phyloP scores from a whole-genome alignment of 805 yeast species.

The Metschnikowia proteae region DNA sequence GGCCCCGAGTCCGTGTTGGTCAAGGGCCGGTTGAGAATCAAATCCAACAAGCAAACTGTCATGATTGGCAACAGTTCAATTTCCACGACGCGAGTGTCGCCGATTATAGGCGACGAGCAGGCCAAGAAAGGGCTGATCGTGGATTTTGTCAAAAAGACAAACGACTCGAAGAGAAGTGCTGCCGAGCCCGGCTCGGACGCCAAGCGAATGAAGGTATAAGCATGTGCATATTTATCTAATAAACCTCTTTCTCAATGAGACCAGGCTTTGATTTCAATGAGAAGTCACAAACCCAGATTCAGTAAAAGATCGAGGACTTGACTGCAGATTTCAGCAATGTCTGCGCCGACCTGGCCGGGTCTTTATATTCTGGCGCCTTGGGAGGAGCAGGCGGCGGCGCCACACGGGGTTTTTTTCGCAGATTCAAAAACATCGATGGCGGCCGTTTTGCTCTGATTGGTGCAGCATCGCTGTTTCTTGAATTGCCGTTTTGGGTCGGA shows the following conservation, averaged over 20 bases:
- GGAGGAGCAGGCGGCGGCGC: conserved; percentile 10
- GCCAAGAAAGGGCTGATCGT: conserved; percentile 24
- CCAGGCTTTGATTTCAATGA: background rate
- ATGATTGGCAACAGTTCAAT: conserved; percentile 43
- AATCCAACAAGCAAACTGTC: conserved; percentile 75
- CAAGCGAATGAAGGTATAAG: background rate
- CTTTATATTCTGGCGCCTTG: background rate
- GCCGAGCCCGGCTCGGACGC: conserved; percentile 7
- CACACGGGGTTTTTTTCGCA: conserved; percentile 7
- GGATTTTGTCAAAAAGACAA: conserved; percentile 17
- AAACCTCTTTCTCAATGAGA: background rate
- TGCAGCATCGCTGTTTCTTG: background rate
- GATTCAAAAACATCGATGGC: conserved; percentile 14
- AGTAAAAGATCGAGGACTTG: conserved; percentile 28
- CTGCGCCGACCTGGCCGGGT: background rate
- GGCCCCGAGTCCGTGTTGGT: conserved; percentile 62
- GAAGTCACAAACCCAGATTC: background rate
- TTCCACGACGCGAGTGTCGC: conserved; percentile 7
- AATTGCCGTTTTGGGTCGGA: background rate
- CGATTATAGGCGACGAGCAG: conserved; percentile 9
- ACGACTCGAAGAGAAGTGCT: conserved; percentile 21
- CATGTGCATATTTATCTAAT: background rate
- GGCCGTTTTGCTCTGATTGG: conserved; percentile 8
- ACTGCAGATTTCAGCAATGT: conserved; percentile 15
- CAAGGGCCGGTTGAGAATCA: conserved; percentile 69